Base-by-base conservation (phyloP, 2,329 filamentous ascomycete genomes). In the Colletotrichum musae region DNA sequence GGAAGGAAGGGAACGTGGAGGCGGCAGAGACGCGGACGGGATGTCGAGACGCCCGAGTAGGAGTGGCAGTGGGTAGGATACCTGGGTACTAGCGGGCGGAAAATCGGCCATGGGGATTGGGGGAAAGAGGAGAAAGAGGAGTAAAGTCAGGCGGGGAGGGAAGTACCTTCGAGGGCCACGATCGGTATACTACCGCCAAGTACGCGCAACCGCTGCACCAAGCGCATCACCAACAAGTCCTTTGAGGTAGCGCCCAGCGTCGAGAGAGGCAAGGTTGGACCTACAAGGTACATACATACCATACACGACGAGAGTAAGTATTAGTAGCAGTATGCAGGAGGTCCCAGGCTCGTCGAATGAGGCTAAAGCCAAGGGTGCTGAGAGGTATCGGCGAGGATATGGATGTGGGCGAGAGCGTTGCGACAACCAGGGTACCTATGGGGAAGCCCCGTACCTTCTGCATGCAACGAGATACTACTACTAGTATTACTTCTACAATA, bases 81-180 rank as follows among this genome's bases (percentile, higher is more conserved):
- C 7, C 32, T 36, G 32, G 32, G 32, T 36, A 36, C 32, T 36
- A 36, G 32, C 41, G 52, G 53, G 57, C 57, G 58, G 63, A 60
- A 39, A 64, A 58, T 53, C 48, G 53, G 48, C 36, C 50, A 68
- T 68, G 62, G 43, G 65, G 54, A 68, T 59, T 65, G 65, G 61
- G 58, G 63, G 45, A 32, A 36, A 47, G 10, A 47, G 58, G 43
- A 45, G 53, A 26, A 43, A 26, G 36, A 16, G 36, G 36, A 56
- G 53, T n/a, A 56, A 56, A 18, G 43, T 43, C 32, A 26, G 53
- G 43, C 41, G 58, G 47, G 58, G 26, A 52, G 48, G 45, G 47
- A 59, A 59, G 57, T 15, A 43, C 41, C 13, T n/a, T 43, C 15
- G 41, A 50, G 64, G 41, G 41, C 9, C 7, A 36, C 32, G 32